phyloP scores from a whole-genome alignment of 129 eudicot species.

The Arctium minus region DNA sequence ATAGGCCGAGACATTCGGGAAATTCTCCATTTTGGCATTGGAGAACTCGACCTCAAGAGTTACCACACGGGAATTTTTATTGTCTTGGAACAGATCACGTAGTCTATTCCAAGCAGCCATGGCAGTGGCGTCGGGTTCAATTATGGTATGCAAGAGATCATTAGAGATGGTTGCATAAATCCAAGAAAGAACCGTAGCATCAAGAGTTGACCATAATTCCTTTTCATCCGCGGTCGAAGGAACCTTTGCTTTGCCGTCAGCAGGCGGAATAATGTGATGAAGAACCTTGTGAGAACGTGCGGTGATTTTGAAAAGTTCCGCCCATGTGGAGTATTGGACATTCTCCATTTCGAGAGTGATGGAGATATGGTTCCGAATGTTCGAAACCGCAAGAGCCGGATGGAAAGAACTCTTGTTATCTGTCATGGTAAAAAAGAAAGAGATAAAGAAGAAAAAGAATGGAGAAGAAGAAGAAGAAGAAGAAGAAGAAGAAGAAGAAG shows the following conservation, averaged over 20 bases:
- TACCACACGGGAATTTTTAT: not conserved
- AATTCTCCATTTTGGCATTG: not conserved
- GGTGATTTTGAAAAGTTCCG: not conserved
- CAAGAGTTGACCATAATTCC: slow-evolving; percentile 11
- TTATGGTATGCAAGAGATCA: slow-evolving; percentile 1
- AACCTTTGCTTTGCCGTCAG: not conserved
- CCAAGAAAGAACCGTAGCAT: slow-evolving; percentile 16
- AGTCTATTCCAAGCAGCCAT: slow-evolving; percentile 9
- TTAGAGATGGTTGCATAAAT: slow-evolving; percentile 1
- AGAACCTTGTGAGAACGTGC: not conserved
- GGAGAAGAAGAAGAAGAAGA: not conserved
- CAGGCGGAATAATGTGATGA: not conserved
- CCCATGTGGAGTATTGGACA: not conserved
- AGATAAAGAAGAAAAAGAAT: not conserved
- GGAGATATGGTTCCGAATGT: not conserved
- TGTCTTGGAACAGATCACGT: not conserved
- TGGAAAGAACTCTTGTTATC: not conserved
- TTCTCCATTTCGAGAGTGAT: not conserved
- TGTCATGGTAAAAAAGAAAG: not conserved
- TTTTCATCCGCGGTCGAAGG: not conserved
- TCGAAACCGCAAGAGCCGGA: not conserved
- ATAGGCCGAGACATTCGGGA: not conserved
- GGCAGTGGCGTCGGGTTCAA: slow-evolving; percentile 8
- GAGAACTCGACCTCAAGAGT: not conserved
- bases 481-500: not conserved